Evolutionary conservation across 495 filamentous ascomycete genomes (phyloP), one percentile per base, ranked within the genome.

Genomic region (Xylaria palmicola): DNA sequence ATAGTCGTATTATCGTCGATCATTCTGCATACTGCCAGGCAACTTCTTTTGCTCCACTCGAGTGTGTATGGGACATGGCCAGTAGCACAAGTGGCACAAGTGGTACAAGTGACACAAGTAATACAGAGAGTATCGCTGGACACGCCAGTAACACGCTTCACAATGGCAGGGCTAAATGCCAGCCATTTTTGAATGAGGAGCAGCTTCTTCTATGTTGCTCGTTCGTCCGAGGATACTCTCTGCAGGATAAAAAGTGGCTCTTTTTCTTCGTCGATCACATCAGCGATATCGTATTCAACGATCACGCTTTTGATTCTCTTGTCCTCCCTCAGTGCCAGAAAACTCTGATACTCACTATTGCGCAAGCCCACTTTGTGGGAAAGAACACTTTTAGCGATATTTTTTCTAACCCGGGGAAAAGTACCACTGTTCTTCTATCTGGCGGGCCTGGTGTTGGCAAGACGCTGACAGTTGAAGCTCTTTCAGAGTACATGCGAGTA

Each of bases 301-400:
- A 72, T 2, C 67, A 73, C 3, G 83, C 82, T 10, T 87, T 88
- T 63, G 78, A 83, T 27, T 75, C 75, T 1, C 74, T 89, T 0
- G 81, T 86, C 6, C 70, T 88, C 2, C 75, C 81, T 0, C 47
- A 68, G 0, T 72, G 79, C 44, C 77, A 81, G 47, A 87, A 85
- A 67, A 72, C 82, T 37, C 67, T 85, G 7, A 76, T 86, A 45
- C 72, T 77, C 53, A 76, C 83, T 6, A 77, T 87, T 10, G 78
- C 84, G 43, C 74, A 76, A 60, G 71, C 70, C 8, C 78, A 81
- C 60, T 62, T 74, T 12, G 67, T 73, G 17, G 68, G 71, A 30
- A 74, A 65, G 1, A 64, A 70, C 60, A 88, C 85, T 37, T 91
- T 92, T 62, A 89, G 92, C 65, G 80, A 84, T 62, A 64, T 83